A percentile compares a stretch with the other conserved stretches of the same genome.
Conservation (phyloP, 1,139 yeast species). For the Pichia sorboxylosa region DNA sequence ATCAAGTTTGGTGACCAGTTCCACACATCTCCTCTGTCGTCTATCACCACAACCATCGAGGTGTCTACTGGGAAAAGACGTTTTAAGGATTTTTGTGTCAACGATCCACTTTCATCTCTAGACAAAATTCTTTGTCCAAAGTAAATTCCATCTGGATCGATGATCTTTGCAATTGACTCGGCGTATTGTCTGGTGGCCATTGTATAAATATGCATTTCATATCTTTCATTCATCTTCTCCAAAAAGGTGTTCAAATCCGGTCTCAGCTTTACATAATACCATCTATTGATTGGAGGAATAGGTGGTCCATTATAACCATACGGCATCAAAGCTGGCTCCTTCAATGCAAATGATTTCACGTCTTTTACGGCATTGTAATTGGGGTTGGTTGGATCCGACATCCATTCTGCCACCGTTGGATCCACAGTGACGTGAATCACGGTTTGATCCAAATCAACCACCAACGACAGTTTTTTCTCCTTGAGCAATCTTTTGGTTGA, state of each 20-base stretch:
- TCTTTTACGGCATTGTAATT: conserved; percentile 77
- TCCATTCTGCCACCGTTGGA: conserved; percentile 97
- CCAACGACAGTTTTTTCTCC: conserved; percentile 67
- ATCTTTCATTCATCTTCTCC: conserved; percentile 46
- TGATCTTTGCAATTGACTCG: conserved; percentile 73
- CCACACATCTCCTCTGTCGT: conserved; percentile 99
- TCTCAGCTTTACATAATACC: conserved; percentile 87
- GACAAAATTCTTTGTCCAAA: conserved; percentile 88
- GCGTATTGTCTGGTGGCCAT: conserved; percentile 99
- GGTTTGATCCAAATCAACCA: conserved; percentile 94
- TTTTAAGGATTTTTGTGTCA: conserved; percentile 79
- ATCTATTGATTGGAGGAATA: conserved; percentile 49
- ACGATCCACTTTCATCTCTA: conserved; percentile 89
- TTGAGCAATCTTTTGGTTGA: conserved; percentile 51
- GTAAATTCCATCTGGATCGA: conserved; percentile 77
- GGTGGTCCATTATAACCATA: conserved; percentile 46
- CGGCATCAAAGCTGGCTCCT: conserved; percentile 59
- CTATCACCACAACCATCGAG: conserved; percentile 91
- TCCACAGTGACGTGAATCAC: conserved; percentile 97
- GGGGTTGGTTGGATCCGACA: conserved; percentile 72
- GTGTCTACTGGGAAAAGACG: conserved; percentile 92
- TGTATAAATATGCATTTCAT: conserved; percentile 90
- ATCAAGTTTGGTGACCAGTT: conserved; percentile 88
- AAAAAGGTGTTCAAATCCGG: conserved; percentile 78
- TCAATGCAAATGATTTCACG: conserved; percentile 64